These are phyloP conservation scores for Phylloporus sp. DNA, from an alignment of 768 basidiomycete species.

Conservation along the genomic window DNA sequence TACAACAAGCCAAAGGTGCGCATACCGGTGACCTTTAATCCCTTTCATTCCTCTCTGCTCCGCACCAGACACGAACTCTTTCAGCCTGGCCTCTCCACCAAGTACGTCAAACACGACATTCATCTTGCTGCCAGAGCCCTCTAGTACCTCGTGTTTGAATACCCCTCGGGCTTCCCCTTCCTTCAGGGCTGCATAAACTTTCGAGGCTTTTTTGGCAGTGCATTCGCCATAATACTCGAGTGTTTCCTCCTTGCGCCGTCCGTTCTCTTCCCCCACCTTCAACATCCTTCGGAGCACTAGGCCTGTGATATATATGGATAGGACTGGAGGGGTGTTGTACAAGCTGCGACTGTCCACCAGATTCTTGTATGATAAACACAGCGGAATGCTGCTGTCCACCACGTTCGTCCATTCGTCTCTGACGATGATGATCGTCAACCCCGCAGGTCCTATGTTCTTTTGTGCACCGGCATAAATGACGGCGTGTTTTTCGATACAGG, in stretches of 20 bases:
- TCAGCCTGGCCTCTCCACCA: constrained; percentile 68
- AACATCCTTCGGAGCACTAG: constrained; percentile 74
- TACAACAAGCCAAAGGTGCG: constrained; percentile 13
- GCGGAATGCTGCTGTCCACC: constrained; percentile 74
- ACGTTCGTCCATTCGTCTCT: constrained; percentile 77
- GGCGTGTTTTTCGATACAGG: constrained; percentile 81
- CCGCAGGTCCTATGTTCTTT: constrained; percentile 96
- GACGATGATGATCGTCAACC: constrained; percentile 89
- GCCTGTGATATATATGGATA: constrained; percentile 86
- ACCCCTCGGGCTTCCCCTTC: constrained; percentile 68
- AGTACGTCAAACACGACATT: constrained; percentile 83
- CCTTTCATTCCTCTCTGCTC: constrained; percentile 76
- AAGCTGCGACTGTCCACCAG: constrained; percentile 71
- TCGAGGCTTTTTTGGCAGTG: constrained; percentile 70
- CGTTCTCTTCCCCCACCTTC: constrained; percentile 24
- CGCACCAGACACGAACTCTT: constrained; percentile 75
- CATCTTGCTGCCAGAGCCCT: constrained; percentile 88
- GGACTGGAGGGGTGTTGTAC: constrained; percentile 91
- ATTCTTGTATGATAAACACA: constrained; percentile 77
- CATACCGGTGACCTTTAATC: constrained; percentile 89
- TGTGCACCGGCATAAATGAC: constrained; percentile 96
- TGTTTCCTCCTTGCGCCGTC: constrained; percentile 46
- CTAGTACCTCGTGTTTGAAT: constrained; percentile 65
- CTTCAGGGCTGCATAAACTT: constrained; percentile 68
- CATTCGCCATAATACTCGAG: constrained; percentile 56